A percentile compares a stretch with the other conserved stretches of the same genome.
Conservation (phyloP, 768 basidiomycete genomes). For the Cystobasidium ongulense region DNA sequence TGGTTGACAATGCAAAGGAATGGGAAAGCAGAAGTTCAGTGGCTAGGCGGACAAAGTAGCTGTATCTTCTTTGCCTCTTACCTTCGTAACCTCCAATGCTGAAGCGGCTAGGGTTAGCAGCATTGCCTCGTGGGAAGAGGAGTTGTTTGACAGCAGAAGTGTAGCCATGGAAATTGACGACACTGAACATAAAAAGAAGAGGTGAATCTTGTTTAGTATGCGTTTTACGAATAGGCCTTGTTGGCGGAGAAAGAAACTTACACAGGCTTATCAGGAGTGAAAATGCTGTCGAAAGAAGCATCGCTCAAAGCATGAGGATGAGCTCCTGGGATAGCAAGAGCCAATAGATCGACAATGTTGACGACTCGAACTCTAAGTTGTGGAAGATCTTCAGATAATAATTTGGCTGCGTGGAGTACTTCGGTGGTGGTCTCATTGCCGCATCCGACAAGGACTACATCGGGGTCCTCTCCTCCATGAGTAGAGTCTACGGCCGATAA, state of each 20-base stretch:
- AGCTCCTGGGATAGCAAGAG: slow-evolving; percentile 59
- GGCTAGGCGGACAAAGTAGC: too few species aligned
- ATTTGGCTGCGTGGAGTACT: slow-evolving; percentile 72
- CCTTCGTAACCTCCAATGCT: slow-evolving; percentile 36
- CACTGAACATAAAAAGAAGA: not conserved
- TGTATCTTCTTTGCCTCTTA: slow-evolving; percentile 47
- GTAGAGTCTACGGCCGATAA: slow-evolving; percentile 35
- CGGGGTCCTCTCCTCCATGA: slow-evolving; percentile 45
- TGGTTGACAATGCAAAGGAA: not conserved
- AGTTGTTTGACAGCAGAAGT: slow-evolving; percentile 23
- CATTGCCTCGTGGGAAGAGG: slow-evolving; percentile 36
- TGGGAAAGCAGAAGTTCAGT: not conserved
- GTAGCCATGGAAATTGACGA: slow-evolving; percentile 57
- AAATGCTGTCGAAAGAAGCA: slow-evolving; percentile 60
- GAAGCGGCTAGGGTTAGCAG: slow-evolving; percentile 10
- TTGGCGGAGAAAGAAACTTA: slow-evolving; percentile 48
- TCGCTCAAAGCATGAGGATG: slow-evolving; percentile 68
- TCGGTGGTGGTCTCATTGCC: slow-evolving; percentile 82
- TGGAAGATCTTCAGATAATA: slow-evolving; percentile 63
- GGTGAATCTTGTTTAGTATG: slow-evolving; percentile 25
- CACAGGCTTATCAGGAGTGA: slow-evolving; percentile 63
- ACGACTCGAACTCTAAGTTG: slow-evolving; percentile 73
- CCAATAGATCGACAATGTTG: slow-evolving; percentile 83
- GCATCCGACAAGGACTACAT: slow-evolving; percentile 68
- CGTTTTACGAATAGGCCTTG: slow-evolving; percentile 41